These are phyloP conservation scores for Eucalyptus globulus DNA, from an alignment of 345 rosid species.

Conservation along the genomic window DNA sequence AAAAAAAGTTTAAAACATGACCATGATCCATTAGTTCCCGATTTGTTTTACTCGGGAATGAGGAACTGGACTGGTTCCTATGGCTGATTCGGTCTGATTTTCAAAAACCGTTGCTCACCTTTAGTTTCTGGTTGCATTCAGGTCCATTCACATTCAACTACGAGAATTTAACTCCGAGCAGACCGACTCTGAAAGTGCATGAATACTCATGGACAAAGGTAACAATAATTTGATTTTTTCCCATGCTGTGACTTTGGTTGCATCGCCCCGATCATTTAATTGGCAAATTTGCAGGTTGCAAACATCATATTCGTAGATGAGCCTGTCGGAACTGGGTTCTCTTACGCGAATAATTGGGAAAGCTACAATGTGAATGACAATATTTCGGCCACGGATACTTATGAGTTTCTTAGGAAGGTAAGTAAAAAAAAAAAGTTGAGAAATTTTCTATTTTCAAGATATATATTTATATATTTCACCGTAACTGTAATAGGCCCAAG, in stretches of 20 bases:
- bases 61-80: background rate
- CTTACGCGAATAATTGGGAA: conserved; percentile 9
- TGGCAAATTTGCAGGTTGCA: conserved; percentile 4
- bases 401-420: conserved; percentile 20
- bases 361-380: conserved; percentile 1
- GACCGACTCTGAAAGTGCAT: background rate
- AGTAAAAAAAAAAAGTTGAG: background rate
- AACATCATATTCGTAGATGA: conserved; percentile 18
- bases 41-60: background rate
- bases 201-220: conserved; percentile 22
- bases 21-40: background rate
- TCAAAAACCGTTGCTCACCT: background rate
- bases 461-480: background rate
- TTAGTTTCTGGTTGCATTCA: background rate
- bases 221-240: background rate
- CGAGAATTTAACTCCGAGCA: background rate
- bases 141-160: conserved; percentile 18
- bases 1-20: no score
- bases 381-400: background rate
- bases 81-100: background rate
- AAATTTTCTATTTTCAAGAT: background rate
- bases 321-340: conserved; percentile 29
- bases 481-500: background rate
- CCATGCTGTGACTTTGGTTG: background rate
- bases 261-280: background rate